phyloP scores from a whole-genome alignment of 2,329 filamentous ascomycete genomes.

The Calonectria montana region DNA sequence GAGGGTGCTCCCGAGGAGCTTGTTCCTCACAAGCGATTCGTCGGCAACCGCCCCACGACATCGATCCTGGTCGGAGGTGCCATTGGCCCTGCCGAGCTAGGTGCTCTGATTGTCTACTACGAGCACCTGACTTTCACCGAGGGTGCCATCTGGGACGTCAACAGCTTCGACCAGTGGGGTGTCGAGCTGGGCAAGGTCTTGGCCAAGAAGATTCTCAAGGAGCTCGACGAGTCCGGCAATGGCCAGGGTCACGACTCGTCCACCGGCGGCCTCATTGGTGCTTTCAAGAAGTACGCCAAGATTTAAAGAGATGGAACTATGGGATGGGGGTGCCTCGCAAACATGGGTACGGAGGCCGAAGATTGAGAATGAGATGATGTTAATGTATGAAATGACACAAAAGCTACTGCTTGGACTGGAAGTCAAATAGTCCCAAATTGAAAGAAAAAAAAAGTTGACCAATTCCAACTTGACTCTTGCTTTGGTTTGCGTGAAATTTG shows the following conservation, averaged over 20 bases:
- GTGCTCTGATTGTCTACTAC: conserved; percentile 97
- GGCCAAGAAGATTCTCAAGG: conserved; percentile 89
- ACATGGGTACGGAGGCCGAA: background rate
- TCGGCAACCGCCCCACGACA: conserved; percentile 96
- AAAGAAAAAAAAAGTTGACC: background rate
- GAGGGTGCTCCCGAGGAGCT: conserved; percentile 80
- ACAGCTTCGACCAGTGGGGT: conserved; percentile 99
- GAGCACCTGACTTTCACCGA: conserved; percentile 99
- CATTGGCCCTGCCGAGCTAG: conserved; percentile 94
- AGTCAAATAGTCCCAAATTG: conserved; percentile 6
- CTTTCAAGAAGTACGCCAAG: conserved; percentile 83
- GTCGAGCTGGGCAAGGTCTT: conserved; percentile 97
- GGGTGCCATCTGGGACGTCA: conserved; percentile 99
- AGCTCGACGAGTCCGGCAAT: conserved; percentile 83
- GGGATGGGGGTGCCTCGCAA: conserved; percentile 5
- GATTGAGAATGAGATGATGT: conserved; percentile 13
- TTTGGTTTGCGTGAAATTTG: background rate
- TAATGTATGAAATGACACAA: conserved; percentile 25
- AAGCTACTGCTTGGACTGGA: conserved; percentile 7
- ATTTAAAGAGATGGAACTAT: conserved; percentile 51
- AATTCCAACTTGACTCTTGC: background rate
- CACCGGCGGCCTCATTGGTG: conserved; percentile 88
- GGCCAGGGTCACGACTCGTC: conserved; percentile 84
- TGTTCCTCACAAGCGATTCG: conserved; percentile 98
- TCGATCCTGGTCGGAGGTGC: conserved; percentile 89